Evolutionary conservation across 2,329 filamentous ascomycete species (phyloP), one percentile per base, ranked within the genome.

Genomic region (Chrysoporthe deuterocubensis): DNA sequence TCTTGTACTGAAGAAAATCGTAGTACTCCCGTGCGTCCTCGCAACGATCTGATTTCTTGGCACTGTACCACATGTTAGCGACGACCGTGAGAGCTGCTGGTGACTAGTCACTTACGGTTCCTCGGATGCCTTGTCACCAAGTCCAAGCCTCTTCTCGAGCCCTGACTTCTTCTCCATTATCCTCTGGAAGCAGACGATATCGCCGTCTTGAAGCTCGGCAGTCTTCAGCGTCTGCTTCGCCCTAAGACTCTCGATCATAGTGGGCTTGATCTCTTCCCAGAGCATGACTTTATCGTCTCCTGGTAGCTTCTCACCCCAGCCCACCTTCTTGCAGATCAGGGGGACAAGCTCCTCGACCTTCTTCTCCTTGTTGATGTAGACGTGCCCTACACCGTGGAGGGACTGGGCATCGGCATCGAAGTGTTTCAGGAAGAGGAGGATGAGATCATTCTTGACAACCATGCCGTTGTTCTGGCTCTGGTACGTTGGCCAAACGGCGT

Each of bases 211-310:
- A 34, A 99, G 91, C 78, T 99, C 96, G 1, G 96, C 96, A 69
- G 92, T 90, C 72, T 94, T 92, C 69, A 99, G 85, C 0, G 94
- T 93, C 75, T 93, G 89, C 81, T 97, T 98, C 0, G 90, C 87
- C 80, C 97, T 98, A 83, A 99, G 91, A 7, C 88, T 86, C 76
- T 99, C 96, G 72, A 99, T 97, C 94, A 98, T 98, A 69, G 89
- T 92, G 63, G 94, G 94, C 80, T 98, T 99, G 80, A 99, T 98
- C 82, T 99, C 96, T 85, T 99, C 96, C 81, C 90, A 98, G 32
- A 99, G 86, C n/a, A 84, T 77, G 48, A 89, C 77, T 75, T 85
- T 87, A 68, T 90, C 87, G 6, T 87, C 85, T 1, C 81, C 87
- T 3, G 87, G 83, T 4, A 91, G 87, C 71, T 91, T 93, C 1